Evolutionary conservation across 345 rosid genomes (phyloP).

Genomic region (Xanthoceras sorbifolium): DNA sequence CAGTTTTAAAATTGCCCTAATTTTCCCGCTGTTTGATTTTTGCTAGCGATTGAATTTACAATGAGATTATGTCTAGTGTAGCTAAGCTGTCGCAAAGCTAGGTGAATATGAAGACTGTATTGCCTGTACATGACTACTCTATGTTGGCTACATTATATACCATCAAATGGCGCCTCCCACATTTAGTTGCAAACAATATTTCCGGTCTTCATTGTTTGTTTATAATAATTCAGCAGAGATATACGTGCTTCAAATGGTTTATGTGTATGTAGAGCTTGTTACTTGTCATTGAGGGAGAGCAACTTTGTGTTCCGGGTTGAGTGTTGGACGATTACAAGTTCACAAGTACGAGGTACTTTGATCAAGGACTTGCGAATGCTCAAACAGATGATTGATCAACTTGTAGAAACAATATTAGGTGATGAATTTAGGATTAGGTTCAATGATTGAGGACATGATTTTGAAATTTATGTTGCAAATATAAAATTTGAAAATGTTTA

Average conservation of each 20-base stretch:
- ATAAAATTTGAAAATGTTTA: not conserved
- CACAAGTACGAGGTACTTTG: not conserved
- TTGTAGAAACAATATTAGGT: not conserved
- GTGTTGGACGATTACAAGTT: not conserved
- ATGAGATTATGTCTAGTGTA: not conserved
- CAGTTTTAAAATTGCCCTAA: constrained; percentile 1
- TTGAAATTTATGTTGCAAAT: not conserved
- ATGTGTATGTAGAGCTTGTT: not conserved
- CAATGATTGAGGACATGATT: not conserved
- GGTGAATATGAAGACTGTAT: not conserved
- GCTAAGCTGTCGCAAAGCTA: not conserved
- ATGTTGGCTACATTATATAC: not conserved
- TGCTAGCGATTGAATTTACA: not conserved
- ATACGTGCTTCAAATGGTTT: not conserved
- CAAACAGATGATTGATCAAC: not conserved
- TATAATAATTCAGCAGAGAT: no score
- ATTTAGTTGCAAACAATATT: not conserved
- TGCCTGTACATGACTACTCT: not conserved
- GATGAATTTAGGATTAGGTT: not conserved
- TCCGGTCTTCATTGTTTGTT: not conserved
- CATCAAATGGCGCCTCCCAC: no score
- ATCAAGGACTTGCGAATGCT: not conserved
- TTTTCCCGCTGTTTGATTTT: not conserved
- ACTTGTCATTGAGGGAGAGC: not conserved
- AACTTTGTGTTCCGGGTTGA: not conserved